A percentile compares a stretch with the other conserved stretches of the same genome.
Evolutionary conservation across 1,284 basidiomycete genomes (phyloP).

Genomic region (Trichosporon faecale): DNA sequence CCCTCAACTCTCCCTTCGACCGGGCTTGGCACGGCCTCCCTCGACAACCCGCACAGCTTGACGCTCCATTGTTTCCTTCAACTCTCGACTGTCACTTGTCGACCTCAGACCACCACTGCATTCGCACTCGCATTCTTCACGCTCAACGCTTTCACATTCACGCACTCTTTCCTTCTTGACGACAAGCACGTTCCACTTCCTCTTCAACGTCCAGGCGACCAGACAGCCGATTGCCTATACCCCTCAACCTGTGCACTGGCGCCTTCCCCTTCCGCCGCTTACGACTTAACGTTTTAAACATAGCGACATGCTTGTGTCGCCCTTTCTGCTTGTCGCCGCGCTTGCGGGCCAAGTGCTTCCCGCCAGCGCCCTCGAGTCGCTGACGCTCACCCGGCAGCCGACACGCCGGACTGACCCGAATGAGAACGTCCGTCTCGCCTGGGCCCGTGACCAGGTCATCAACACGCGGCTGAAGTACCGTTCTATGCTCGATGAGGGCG

Average conservation of each 20-base stretch:
- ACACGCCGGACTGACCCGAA: not conserved
- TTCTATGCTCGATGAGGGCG: not conserved
- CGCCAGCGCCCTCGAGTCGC: not conserved
- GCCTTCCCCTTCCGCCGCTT: not conserved
- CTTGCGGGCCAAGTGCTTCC: not conserved
- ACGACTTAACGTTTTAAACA: not conserved
- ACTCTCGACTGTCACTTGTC: not conserved
- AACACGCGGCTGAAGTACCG: slow-evolving; percentile 8
- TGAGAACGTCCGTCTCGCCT: not conserved
- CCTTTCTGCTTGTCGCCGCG: not conserved
- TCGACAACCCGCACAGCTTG: not conserved
- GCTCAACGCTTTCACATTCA: not conserved
- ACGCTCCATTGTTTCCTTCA: not conserved
- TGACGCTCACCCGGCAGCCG: not conserved
- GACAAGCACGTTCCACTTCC: not conserved
- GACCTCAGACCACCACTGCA: not conserved
- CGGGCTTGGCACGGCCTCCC: not conserved
- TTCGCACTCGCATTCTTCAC: not conserved
- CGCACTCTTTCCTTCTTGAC: not conserved
- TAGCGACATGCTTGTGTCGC: not conserved
- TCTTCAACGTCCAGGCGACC: not conserved
- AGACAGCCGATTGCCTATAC: not conserved
- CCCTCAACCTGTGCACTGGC: not conserved
- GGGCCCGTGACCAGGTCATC: slow-evolving; percentile 8
- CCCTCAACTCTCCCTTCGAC: not conserved